Percentiles rank a stretch among this genome's conserved stretches.
phyloP scores from a whole-genome alignment of 306 rosid species.

The Carpinus fangiana region DNA sequence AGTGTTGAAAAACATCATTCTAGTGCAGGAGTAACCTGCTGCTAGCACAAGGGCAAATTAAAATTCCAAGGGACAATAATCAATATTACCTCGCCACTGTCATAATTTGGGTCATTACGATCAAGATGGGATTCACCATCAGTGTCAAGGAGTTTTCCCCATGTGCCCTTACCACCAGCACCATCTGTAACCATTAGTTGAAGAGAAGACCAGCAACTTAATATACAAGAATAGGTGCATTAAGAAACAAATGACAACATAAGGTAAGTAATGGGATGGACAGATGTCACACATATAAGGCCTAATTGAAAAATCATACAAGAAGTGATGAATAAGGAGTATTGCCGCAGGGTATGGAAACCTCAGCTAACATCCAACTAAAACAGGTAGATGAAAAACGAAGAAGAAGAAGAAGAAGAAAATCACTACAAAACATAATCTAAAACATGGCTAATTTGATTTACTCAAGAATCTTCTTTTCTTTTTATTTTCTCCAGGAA shows the following conservation, averaged over 20 bases:
- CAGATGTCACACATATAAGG: no score
- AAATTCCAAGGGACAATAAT: neutral
- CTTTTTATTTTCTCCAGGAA: neutral
- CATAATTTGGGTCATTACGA: conserved; percentile 65
- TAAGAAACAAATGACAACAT: neutral
- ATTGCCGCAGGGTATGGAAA: neutral
- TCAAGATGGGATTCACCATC: conserved; percentile 52
- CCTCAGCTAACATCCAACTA: neutral
- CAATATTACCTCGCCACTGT: conserved; percentile 59
- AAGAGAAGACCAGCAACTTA: neutral
- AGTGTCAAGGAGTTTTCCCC: conserved; percentile 63
- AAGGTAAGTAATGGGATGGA: neutral
- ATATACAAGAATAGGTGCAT: neutral
- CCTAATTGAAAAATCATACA: no score
- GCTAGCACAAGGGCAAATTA: neutral
- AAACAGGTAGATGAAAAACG: neutral
- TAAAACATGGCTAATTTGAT: neutral
- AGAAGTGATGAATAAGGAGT: no score
- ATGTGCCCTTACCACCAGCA: conserved; percentile 69
- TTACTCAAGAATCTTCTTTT: neutral
- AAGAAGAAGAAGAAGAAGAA: neutral
- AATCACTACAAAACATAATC: neutral
- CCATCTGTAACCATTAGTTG: conserved; percentile 43
- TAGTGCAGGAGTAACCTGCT: neutral
- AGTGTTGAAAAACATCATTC: neutral